Conservation (phyloP, 352 stramenopile genomes). For the Phytophthora pini region DNA sequence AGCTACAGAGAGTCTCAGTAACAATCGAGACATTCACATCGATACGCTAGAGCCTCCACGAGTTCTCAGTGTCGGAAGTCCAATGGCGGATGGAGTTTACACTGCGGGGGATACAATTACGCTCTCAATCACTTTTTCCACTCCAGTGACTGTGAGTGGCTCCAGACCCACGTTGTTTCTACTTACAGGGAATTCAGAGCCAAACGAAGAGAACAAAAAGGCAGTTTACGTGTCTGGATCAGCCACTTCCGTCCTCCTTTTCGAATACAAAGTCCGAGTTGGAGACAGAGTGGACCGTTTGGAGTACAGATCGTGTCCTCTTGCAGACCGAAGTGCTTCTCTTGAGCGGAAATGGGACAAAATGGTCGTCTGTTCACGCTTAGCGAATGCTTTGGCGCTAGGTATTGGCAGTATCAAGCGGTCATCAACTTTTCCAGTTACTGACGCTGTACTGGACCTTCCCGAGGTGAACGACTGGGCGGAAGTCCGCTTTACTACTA, state of each 20-base stretch:
- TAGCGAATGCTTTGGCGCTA: slow-evolving; percentile 58
- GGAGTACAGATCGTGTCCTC: slow-evolving; percentile 61
- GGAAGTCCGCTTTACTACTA: slow-evolving; percentile 52
- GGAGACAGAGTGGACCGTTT: slow-evolving; percentile 67
- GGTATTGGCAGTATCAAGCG: slow-evolving; percentile 55
- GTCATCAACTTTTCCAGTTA: slow-evolving; percentile 43
- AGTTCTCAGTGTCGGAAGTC: slow-evolving; percentile 55
- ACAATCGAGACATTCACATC: slow-evolving; percentile 69
- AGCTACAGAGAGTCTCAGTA: slow-evolving; percentile 61
- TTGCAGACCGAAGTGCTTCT: slow-evolving; percentile 34
- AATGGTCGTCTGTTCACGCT: slow-evolving; percentile 51
- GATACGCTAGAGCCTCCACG: slow-evolving; percentile 63
- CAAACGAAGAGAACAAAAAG: slow-evolving; percentile 16
- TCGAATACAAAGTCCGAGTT: slow-evolving; percentile 58
- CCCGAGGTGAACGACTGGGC: slow-evolving; percentile 71
- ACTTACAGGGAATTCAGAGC: slow-evolving; percentile 29
- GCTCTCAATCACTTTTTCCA: slow-evolving; percentile 56
- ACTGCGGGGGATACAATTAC: slow-evolving; percentile 59
- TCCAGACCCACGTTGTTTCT: slow-evolving; percentile 45
- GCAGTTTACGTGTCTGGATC: slow-evolving; percentile 57
- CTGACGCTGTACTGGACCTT: slow-evolving; percentile 63
- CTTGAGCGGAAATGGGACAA: slow-evolving; percentile 53
- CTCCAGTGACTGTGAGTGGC: slow-evolving; percentile 56
- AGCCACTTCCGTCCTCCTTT: slow-evolving; percentile 44
- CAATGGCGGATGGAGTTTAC: slow-evolving; percentile 60